These are phyloP conservation scores for Globisporangium sylvaticum DNA, from an alignment of 352 stramenopile genomes.

Conservation along the genomic window DNA sequence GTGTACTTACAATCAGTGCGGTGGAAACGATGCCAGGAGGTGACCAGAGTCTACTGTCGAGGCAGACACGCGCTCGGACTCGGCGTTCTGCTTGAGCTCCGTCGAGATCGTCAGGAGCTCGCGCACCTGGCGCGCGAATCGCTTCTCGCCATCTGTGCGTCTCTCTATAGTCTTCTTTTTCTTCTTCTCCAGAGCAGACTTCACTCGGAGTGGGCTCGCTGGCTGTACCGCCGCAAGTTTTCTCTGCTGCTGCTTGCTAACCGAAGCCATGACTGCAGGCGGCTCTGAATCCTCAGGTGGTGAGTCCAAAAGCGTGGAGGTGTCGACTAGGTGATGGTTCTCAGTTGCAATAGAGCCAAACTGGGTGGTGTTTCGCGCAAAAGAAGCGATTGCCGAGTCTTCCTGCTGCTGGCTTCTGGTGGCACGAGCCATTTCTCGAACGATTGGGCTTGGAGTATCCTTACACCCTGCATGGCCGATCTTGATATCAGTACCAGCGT, in stretches of 20 bases:
- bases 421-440: not conserved
- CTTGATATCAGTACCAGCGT: not conserved
- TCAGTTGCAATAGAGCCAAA: not conserved
- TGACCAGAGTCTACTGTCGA: not conserved
- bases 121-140: conserved; percentile 7
- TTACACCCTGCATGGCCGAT: not conserved
- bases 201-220: not conserved
- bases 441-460: not conserved
- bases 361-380: not conserved
- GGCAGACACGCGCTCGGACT: not conserved
- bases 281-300: not conserved
- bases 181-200: not conserved
- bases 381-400: not conserved
- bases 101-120: conserved; percentile 10
- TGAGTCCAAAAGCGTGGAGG: not conserved
- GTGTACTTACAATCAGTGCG: not conserved
- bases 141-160: not conserved
- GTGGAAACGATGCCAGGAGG: not conserved
- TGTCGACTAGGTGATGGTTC: not conserved
- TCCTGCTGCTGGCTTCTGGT: not conserved
- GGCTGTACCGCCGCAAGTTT: not conserved
- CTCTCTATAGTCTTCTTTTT: not conserved
- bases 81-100: conserved; percentile 1
- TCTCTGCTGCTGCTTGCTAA: not conserved
- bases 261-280: not conserved